Evolutionary conservation across 345 rosid genomes (phyloP), one percentile per base, ranked within the genome.

Genomic region (Salix caprea): DNA sequence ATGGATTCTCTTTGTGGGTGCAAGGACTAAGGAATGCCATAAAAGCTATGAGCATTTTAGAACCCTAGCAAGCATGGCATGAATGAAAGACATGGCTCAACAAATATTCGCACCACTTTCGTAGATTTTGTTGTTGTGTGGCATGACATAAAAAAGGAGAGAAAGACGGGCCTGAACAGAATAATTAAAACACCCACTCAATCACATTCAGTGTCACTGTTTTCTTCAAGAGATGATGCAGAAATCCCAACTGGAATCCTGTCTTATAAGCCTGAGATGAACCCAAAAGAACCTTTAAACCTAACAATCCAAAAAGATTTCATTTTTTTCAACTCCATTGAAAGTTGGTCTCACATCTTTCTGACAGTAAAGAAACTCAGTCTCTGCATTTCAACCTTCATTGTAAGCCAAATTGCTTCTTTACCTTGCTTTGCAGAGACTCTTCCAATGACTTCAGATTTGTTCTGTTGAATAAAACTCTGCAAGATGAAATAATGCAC

Each of bases 181-280:
- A 87, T 83, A 68, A 87, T 81, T 72, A 69, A 64, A 77, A 84
- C 65, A 68, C 65, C 78, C 79, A 84, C 85, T 75, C 80, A 83
- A 81, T 83, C 76, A 23, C 82, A 77, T 77, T 81, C 83, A 81
- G 79, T 79, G 84, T 73, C 72, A 21, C 67, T 40, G 1, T 77
- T 81, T 72, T 24, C 48, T 75, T 81, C 69, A 37, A 6, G 69
- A 56, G 83, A 46, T 42, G 81, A 78, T 80, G 84, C 60, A 52
- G 81, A 80, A 78, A 73, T 78, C 81, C 81, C 82, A 75, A 68
- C 54, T n/a, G 64, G 67, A 80, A 68, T 62, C 69, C 65, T 80
- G 66, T 76, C 69, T 52, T 30, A 6, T 58, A 58, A 58, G 14
- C 67, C 78, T 74, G 65, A 73, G 67, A 67, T 73, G 32, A 69